Evolutionary conservation across 2,329 filamentous ascomycete genomes (phyloP).

Genomic region (Pseudopithomyces chartarum): DNA sequence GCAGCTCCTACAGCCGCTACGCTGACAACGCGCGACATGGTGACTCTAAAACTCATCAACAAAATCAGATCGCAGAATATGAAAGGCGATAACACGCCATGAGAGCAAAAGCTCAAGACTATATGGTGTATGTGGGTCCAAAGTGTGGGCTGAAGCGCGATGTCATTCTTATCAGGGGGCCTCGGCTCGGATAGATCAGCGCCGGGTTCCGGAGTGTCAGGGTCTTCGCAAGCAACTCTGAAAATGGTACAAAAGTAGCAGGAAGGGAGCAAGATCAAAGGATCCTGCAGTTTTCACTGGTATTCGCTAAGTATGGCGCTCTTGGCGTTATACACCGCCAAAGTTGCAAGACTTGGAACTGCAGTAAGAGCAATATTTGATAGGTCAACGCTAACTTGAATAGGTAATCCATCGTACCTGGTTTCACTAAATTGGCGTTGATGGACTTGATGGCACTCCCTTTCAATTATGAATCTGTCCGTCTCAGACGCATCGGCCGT

Average conservation of each 20-base stretch:
- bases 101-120: neutral
- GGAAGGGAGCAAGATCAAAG: neutral
- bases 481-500: too few relatives aligned
- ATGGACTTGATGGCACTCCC: too few relatives aligned
- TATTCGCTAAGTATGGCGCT: too few relatives aligned
- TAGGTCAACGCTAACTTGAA: too few relatives aligned
- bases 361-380: too few relatives aligned
- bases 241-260: neutral
- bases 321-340: too few relatives aligned
- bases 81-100: neutral
- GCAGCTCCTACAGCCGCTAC: constrained; percentile 4
- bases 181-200: neutral
- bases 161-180: constrained; percentile 8
- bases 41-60: neutral
- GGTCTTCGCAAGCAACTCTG: constrained; percentile 1
- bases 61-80: neutral
- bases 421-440: too few relatives aligned
- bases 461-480: too few relatives aligned
- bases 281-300: neutral
- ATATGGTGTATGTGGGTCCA: neutral
- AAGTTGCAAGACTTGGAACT: too few relatives aligned
- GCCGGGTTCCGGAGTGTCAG: constrained; percentile 1
- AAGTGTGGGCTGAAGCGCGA: neutral
- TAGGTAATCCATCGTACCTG: too few relatives aligned
- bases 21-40: constrained; percentile 3